Conservation (phyloP, 2,329 filamentous ascomycete genomes). For the Escovopsis sp. region DNA sequence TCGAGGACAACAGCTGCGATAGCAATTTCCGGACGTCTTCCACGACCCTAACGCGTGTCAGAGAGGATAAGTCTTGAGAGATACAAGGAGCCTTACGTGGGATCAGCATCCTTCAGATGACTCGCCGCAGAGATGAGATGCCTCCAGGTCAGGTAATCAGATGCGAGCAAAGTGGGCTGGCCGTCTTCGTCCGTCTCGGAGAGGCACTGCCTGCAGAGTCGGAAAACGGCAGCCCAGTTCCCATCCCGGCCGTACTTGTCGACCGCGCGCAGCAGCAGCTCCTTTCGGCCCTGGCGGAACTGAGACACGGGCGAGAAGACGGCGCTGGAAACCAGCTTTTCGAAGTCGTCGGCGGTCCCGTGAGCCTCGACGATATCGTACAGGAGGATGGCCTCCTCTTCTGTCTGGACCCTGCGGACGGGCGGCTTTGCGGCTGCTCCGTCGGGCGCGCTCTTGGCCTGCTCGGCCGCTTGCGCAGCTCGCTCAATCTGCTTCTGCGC, state of each 20-base stretch:
- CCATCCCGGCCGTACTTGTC: conserved; percentile 21
- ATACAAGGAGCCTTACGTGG: conserved; percentile 15
- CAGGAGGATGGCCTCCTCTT: conserved; percentile 36
- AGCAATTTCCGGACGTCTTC: conserved; percentile 17
- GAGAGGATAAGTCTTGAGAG: not conserved
- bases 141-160: conserved; percentile 29
- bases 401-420: conserved; percentile 24
- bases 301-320: conserved; percentile 28
- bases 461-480: conserved; percentile 30
- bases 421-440: conserved; percentile 9
- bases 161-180: conserved; percentile 27
- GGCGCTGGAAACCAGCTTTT: conserved; percentile 23
- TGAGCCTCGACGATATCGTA: conserved; percentile 32
- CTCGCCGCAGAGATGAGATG: conserved; percentile 24
- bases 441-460: conserved; percentile 15
- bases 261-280: conserved; percentile 29
- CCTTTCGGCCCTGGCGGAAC: conserved; percentile 31
- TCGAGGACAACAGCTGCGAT: conserved; percentile 15
- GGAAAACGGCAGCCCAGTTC: conserved; percentile 29
- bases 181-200: conserved; percentile 21
- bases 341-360: conserved; percentile 26
- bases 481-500: conserved; percentile 36
- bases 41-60: conserved; percentile 10
- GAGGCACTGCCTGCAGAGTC: conserved; percentile 30
- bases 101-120: conserved; percentile 16